Evolutionary conservation across 176 grass and related monocot genomes (phyloP), one percentile per base, ranked within the genome.

Genomic region (Alloteropsis semialata): DNA sequence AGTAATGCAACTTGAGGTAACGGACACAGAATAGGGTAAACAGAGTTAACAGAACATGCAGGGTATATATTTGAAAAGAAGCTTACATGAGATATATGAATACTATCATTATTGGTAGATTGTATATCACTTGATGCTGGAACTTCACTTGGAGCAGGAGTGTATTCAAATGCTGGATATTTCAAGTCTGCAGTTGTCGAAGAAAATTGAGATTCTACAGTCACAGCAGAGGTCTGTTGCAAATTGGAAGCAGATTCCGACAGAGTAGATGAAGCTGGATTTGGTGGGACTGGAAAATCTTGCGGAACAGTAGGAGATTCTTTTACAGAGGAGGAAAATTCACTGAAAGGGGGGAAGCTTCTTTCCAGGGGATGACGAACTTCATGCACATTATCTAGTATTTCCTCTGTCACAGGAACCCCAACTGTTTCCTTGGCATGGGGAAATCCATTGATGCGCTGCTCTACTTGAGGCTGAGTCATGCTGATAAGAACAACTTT

Each of bases 401-500:
- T 81, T 65, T 86, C 69, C 57, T 87, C 83, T 79, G 65, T 12
- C 44, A 65, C 13, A 81, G 75, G 76, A 81, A 67, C 70, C 57
- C 65, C 69, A 80, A 51, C 34, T 18, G 21, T 9, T 41, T 84
- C 41, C 79, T 83, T 77, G 43, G 24, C 33, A 79, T 64, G 74
- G 10, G 48, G 29, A 65, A 69, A 53, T 59, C 63, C 84, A 65
- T 44, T 82, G n/a, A 50, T 70, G 62, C 22, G 43, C 73, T 82
- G 71, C 54, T 81, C 25, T 65, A 39, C 76, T 78, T 86, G 81
- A 84, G 66, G 82, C 69, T 69, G 55, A 42, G 76, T 83, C 46
- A 85, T 67, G 64, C 67, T 90, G 29, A 95, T 81, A 79, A 91
- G 91, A 43, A 95, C 42, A 67, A 98, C 96, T 65, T 82, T 87